Evolutionary conservation across 1,284 basidiomycete genomes (phyloP).

Genomic region (Tilletia walkeri): DNA sequence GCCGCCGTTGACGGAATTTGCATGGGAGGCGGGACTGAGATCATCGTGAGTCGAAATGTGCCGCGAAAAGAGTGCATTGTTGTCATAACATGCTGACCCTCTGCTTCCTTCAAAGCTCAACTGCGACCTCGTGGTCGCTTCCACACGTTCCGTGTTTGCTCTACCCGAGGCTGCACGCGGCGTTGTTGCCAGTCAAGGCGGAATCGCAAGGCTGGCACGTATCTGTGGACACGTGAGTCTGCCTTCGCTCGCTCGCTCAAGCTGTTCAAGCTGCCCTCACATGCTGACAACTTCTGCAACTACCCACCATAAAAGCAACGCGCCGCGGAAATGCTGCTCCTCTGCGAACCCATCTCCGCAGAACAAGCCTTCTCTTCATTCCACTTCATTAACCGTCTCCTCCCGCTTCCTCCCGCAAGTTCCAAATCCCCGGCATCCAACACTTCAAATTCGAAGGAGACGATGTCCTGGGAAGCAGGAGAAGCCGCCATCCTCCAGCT

Average conservation of each 20-base stretch:
- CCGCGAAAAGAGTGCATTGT: background rate
- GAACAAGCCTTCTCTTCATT: conserved; percentile 69
- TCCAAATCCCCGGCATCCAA: background rate
- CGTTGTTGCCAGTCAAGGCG: conserved; percentile 72
- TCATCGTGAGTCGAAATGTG: conserved; percentile 57
- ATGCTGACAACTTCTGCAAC: conserved; percentile 7
- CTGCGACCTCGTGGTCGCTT: conserved; percentile 78
- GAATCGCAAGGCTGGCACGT: conserved; percentile 58
- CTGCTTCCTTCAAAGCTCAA: conserved; percentile 60
- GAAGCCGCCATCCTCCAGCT: conserved; percentile 63
- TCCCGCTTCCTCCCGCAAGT: conserved; percentile 59
- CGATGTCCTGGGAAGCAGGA: conserved; percentile 57
- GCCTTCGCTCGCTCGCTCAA: background rate
- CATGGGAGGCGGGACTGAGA: conserved; percentile 77
- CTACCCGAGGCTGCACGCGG: conserved; percentile 80
- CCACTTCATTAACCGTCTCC: conserved; percentile 61
- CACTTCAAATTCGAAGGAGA: background rate
- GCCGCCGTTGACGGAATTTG: conserved; percentile 77
- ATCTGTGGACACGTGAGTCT: conserved; percentile 40
- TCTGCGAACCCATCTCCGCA: conserved; percentile 69
- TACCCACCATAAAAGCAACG: conserved; percentile 58
- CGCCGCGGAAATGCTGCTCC: conserved; percentile 74
- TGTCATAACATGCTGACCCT: background rate
- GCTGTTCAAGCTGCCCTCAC: background rate
- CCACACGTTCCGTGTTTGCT: conserved; percentile 69